A percentile compares a stretch with the other conserved stretches of the same genome.
Evolutionary conservation across 768 basidiomycete genomes (phyloP).

Genomic region (Saitozyma podzolica): DNA sequence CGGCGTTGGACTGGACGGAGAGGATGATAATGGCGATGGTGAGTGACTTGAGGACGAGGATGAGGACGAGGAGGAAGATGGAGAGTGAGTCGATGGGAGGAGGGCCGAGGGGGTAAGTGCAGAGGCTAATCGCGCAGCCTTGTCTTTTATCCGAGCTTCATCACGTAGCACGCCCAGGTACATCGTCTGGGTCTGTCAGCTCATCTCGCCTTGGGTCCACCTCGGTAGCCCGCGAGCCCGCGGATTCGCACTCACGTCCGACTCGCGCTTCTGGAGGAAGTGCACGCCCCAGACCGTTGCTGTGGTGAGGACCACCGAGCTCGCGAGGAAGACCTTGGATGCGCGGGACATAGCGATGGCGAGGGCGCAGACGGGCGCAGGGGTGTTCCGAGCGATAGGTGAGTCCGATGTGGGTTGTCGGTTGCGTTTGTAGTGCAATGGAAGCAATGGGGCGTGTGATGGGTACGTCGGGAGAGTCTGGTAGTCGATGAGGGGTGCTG

Average conservation of each 20-base stretch:
- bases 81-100: constrained; percentile 7
- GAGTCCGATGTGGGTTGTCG: not conserved
- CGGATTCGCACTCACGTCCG: constrained; percentile 60
- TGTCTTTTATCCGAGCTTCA: constrained; percentile 72
- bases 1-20: constrained; percentile 43
- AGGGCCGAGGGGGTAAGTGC: not conserved
- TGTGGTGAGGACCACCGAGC: constrained; percentile 64
- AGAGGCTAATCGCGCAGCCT: constrained; percentile 57
- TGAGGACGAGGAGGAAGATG: not conserved
- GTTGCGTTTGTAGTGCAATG: not conserved
- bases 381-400: not conserved
- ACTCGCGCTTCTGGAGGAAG: constrained; percentile 77
- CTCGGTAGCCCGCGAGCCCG: not conserved
- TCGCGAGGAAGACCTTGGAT: constrained; percentile 73
- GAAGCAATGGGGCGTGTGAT: not conserved
- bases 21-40: not conserved
- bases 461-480: not conserved
- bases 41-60: constrained; percentile 20
- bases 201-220: not conserved
- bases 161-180: constrained; percentile 85
- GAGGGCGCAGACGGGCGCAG: no score
- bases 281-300: constrained; percentile 87
- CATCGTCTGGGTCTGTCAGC: constrained; percentile 65
- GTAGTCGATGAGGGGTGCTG: not conserved
- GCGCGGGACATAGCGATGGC: constrained; percentile 60